Evolutionary conservation across 805 yeast genomes (phyloP), one percentile per base, ranked within the genome.

Genomic region (Barnettozyma siamensis): DNA sequence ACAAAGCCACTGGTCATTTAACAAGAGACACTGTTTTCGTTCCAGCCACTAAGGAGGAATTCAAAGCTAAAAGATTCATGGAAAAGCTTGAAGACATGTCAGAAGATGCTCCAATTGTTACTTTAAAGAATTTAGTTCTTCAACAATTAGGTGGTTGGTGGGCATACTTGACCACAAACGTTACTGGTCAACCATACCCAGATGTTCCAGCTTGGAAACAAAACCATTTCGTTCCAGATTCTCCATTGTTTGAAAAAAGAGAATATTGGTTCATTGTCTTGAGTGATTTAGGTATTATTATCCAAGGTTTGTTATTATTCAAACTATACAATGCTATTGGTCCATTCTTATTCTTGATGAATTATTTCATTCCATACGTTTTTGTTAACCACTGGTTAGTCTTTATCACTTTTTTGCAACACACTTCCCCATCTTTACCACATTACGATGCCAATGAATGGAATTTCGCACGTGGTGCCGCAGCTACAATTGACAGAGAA

Each of bases 301-400:
- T 70, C 44, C 79, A 79, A 60, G 49, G 66, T 11, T 56, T 71
- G 34, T 71, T 74, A 33, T 66, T 80, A 41, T 79, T 80, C 67
- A 64, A 70, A 37, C 78, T 86, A 80, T 69, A 73, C 61, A 63
- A 75, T 53, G 64, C 63, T 47, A 80, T 73, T 57, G 94, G 95
- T 31, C 69, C 65, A 31, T 80, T 77, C 66, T 72, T 75, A 58
- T 66, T 80, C 46, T 60, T 77, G 42, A 71, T 84, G 49, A 75
- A 81, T 70, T 86, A 88, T 82, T 69, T 80, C 47, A 48, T 86
- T 30, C 95, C 95, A 27, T 86, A 80, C 65, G 50, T 83, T 40
- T 80, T 80, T 65, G 88, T 83, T 50, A 86, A 86, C 76, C 94
- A 87, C 67, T 86, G 95, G 95, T 71, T 86, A 50, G 94, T 87